These are phyloP conservation scores for Magnusiomyces magnusii DNA, from an alignment of 1,139 yeast species.

Conservation along the genomic window DNA sequence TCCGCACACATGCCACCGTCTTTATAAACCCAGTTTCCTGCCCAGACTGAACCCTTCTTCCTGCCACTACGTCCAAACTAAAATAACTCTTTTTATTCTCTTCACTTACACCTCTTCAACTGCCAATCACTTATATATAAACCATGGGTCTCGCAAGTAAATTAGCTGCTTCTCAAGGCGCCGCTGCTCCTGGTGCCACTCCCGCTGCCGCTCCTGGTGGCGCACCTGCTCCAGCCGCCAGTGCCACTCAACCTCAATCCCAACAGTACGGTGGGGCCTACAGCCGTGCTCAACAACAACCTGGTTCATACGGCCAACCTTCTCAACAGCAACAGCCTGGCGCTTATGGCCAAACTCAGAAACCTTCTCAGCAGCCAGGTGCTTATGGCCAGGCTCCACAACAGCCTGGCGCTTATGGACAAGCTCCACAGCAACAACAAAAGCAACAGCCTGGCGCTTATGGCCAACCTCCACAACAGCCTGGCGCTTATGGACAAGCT, in stretches of 20 bases:
- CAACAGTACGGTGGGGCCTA: slow-evolving; percentile 13
- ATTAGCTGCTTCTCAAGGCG: slow-evolving; percentile 21
- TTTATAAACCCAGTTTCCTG: too few relatives aligned
- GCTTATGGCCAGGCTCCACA: neutral
- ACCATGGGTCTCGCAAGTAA: slow-evolving; percentile 30
- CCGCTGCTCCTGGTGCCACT: slow-evolving; percentile 2
- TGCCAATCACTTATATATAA: slow-evolving; percentile 16
- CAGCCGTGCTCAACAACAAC: slow-evolving; percentile 14
- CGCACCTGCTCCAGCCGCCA: slow-evolving; percentile 4
- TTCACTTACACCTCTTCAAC: too few relatives aligned
- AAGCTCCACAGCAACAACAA: neutral
- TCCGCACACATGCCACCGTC: too few relatives aligned
- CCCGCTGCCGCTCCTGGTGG: slow-evolving; percentile 5
- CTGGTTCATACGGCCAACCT: slow-evolving; percentile 7
- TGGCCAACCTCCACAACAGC: slow-evolving; percentile 13
- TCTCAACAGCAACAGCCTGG: neutral
- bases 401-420: slow-evolving; percentile 9
- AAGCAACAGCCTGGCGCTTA: slow-evolving; percentile 14
- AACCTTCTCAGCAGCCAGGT: neutral
- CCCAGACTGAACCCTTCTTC: too few relatives aligned
- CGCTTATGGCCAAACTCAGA: slow-evolving; percentile 13
- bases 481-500: neutral
- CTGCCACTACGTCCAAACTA: too few relatives aligned
- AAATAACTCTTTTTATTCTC: neutral
- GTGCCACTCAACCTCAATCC: slow-evolving; percentile 15